These are phyloP conservation scores for Pontederia paniculata DNA, from an alignment of 176 grass and related monocot genomes.

Conservation along the genomic window DNA sequence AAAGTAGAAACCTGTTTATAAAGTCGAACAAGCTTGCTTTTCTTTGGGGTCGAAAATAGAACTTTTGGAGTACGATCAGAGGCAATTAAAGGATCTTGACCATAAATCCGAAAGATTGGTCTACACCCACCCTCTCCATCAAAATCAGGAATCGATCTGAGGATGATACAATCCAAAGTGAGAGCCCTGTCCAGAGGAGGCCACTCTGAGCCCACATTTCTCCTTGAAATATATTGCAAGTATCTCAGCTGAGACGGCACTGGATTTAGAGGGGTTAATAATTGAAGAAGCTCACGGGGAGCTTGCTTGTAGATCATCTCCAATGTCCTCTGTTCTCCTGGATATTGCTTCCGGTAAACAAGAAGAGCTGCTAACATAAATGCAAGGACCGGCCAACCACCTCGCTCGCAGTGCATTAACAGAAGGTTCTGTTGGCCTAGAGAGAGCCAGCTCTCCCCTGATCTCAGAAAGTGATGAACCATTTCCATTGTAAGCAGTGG, in stretches of 20 bases:
- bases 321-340: conserved; percentile 70
- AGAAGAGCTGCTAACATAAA: conserved; percentile 91
- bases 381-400: conserved; percentile 85
- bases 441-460: conserved; percentile 91
- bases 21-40: conserved; percentile 65
- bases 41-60: conserved; percentile 75
- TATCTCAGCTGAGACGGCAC: conserved; percentile 94
- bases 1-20: conserved; percentile 68
- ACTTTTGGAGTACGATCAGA: conserved; percentile 48
- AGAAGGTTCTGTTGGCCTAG: conserved; percentile 77
- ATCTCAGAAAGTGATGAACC: conserved; percentile 88
- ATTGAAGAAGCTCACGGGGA: conserved; percentile 63
- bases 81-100: conserved; percentile 68
- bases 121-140: conserved; percentile 68
- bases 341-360: conserved; percentile 81
- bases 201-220: conserved; percentile 77
- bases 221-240: conserved; percentile 81
- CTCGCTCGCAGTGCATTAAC: conserved; percentile 86
- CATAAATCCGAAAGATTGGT: conserved; percentile 91
- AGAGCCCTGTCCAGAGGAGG: conserved; percentile 75
- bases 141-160: conserved; percentile 59
- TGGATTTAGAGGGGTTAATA: conserved; percentile 71
- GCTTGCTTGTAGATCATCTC: conserved; percentile 99
- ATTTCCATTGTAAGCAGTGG: conserved; percentile 82
- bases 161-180: conserved; percentile 88